These are phyloP conservation scores for Globisporangium splendens DNA, from an alignment of 352 stramenopile species.

Conservation along the genomic window DNA sequence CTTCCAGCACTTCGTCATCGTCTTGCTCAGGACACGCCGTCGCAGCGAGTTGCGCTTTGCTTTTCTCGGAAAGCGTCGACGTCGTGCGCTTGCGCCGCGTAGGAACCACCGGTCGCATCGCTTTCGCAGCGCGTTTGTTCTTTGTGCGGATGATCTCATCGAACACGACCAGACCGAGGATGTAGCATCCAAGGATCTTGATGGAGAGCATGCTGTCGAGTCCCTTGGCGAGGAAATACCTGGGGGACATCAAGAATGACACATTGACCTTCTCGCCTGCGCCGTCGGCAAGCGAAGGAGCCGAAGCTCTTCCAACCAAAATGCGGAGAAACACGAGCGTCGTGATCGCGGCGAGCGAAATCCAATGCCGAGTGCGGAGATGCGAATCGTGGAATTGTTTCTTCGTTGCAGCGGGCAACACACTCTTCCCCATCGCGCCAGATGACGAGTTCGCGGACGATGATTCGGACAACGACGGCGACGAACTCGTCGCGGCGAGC, in stretches of 20 bases:
- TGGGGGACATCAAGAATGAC: conserved; percentile 1
- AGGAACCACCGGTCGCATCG: background rate
- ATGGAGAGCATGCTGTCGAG: conserved; percentile 52
- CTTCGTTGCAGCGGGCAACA: background rate
- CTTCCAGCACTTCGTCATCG: conserved; percentile 53
- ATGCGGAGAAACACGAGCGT: conserved; percentile 36
- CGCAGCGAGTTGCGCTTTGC: background rate
- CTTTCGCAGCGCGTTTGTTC: conserved; percentile 12
- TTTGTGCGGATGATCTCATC: conserved; percentile 31
- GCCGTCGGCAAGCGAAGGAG: background rate
- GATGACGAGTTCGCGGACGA: too few species aligned
- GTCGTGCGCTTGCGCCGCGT: background rate
- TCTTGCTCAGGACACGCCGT: conserved; percentile 17
- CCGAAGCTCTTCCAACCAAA: conserved; percentile 10
- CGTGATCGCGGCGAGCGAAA: conserved; percentile 27
- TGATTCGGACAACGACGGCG: background rate
- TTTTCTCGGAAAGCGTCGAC: background rate
- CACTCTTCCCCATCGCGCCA: too few species aligned
- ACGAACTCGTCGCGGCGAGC: background rate
- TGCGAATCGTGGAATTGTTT: conserved; percentile 28
- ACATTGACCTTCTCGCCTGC: background rate
- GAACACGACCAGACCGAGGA: conserved; percentile 49
- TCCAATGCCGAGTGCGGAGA: conserved; percentile 51
- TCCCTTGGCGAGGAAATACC: conserved; percentile 20
- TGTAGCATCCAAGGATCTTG: conserved; percentile 42